phyloP scores from a whole-genome alignment of 129 eudicot species.

The Lactuca sativa region DNA sequence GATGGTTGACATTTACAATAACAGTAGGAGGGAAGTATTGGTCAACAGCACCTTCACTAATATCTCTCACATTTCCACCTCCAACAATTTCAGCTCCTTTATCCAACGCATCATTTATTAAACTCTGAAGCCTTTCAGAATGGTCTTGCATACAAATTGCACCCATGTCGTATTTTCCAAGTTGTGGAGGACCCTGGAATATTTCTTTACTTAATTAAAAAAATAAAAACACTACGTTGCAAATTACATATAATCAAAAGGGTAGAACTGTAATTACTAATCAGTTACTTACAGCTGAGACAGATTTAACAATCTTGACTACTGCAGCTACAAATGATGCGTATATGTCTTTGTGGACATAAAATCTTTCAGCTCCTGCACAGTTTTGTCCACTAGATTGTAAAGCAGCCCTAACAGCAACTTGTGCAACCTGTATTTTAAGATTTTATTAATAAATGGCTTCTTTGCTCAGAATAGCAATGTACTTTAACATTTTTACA shows the following conservation, averaged over 20 bases:
- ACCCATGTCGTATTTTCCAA: slow-evolving; percentile 96
- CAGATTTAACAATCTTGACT: slow-evolving; percentile 85
- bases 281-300: slow-evolving; percentile 72
- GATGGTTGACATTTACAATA: slow-evolving; percentile 83
- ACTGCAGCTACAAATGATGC: slow-evolving; percentile 81
- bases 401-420: slow-evolving; percentile 92
- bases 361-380: slow-evolving; percentile 98
- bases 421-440: slow-evolving; percentile 84
- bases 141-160: slow-evolving; percentile 99
- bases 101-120: slow-evolving; percentile 89
- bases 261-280: slow-evolving; percentile 7
- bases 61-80: slow-evolving; percentile 88
- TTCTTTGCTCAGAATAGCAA: background rate
- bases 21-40: slow-evolving; percentile 97
- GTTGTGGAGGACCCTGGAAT: slow-evolving; percentile 85
- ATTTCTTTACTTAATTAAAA: too few species aligned
- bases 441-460: slow-evolving; percentile 19
- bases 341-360: slow-evolving; percentile 81
- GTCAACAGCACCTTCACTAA: slow-evolving; percentile 97
- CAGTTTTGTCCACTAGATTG: slow-evolving; percentile 99
- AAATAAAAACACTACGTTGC: background rate
- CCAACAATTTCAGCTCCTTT: slow-evolving; percentile 94
- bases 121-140: slow-evolving; percentile 85
- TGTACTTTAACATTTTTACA: too few species aligned
- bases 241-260: background rate